Evolutionary conservation across 108 stramenopile species (phyloP), one percentile per base, ranked within the genome.

Genomic region (Pseudonitzschia pungens): DNA sequence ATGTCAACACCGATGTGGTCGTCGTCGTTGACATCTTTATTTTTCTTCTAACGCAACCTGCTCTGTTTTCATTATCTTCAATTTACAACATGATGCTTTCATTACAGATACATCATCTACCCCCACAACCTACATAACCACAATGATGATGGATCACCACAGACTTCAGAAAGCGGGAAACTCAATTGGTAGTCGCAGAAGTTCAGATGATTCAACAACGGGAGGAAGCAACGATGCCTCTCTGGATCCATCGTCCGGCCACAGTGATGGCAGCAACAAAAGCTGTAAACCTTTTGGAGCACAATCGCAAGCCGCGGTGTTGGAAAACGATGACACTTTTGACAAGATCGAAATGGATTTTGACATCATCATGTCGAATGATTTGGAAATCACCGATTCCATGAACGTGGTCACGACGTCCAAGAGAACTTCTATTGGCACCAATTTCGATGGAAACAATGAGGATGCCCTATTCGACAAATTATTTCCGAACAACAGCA

Each of bases 61-160:
- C 4, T 36, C 4, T 36, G 36, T 36, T 36, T 36, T 36, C 36
- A 2, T 36, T 36, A 2, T n/a, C n/a, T n/a, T n/a, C n/a, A n/a
- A n/a, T n/a, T n/a, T n/a, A n/a, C n/a, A n/a, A n/a, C n/a, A n/a
- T n/a, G n/a, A n/a, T n/a, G n/a, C n/a, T n/a, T n/a, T n/a, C n/a
- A n/a, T 36, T 36, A 6, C 36, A 36, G 36, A 6, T 36, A 36
- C 6, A 36, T 6, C 6, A 5, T 36, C 36, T 36, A 36, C 36
- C 2, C 36, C 36, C 2, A 2, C 36, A 36, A 36, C 36, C 36
- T 36, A 36, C 4, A 36, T 6, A 36, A 48, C 45, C 14, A 62
- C 60, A 18, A 62, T 40, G 60, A 62, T 62, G 60, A 62, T 62
- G 60, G 60, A 62, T 62, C 60, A 62, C 40, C 33, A 33, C 36